Evolutionary conservation across 768 basidiomycete species (phyloP), one percentile per base, ranked within the genome.

Genomic region (Chalciporus piperatus): DNA sequence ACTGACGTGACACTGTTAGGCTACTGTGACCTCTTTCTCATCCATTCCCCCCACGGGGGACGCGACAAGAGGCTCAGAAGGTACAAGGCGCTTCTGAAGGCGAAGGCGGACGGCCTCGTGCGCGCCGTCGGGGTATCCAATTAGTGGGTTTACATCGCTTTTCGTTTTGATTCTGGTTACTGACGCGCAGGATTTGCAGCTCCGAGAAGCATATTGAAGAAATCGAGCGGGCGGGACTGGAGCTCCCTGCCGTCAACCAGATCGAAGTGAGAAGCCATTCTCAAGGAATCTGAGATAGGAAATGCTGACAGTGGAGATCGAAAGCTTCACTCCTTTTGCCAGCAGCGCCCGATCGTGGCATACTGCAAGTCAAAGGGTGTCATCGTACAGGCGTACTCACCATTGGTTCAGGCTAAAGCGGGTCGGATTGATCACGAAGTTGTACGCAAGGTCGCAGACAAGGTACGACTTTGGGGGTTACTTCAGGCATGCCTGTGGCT

Each of bases 321-420:
- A 22, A 54, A 90, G 86, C 72, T 91, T 11, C 89, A 90, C 53
- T 88, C 88, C 0, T 81, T 84, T 60, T 91, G 87, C 69, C 90
- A 92, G 65, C 90, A 92, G 64, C 76, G 74, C 22, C 76, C 78
- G 6, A 88, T 93, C 49, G 87, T 87, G 16, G 75, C 82, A 3
- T 93, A 85, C 66, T 91, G 88, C 66, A 59, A 69, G 22, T 66
- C 74, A 41, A 72, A 84, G 54, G 70, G 72, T 4, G 87, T 92
- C 50, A 63, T 81, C 19, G 70, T 89, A 9, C 74, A 88, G 59
- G 89, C 87, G 0, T 89, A 91, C 62, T 80, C 84, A 54, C 89
- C 92, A 0, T 72, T 93, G 41, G 63, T 90, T 32, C 76, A 81
- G 10, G 83, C 82, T 1, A 54, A 22, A 6, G 28, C 6, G 6